These are phyloP conservation scores for Amylocarpus encephaloides DNA, from an alignment of 2,329 filamentous ascomycete species.

Conservation along the genomic window DNA sequence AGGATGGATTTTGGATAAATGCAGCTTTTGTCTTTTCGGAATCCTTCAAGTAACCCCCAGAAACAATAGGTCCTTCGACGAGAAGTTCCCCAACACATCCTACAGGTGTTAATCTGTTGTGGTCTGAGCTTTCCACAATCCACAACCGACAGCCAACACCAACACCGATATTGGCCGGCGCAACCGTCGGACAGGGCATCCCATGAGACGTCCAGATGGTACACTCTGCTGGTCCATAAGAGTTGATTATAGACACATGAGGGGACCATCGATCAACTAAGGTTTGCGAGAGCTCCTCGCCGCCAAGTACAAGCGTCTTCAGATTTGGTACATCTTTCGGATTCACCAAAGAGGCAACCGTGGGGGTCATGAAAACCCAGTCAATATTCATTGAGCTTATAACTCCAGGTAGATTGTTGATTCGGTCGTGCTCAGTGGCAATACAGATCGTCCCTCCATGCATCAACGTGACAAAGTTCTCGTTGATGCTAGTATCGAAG, in stretches of 20 bases:
- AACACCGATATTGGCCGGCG: background rate
- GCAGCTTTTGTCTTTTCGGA: constrained; percentile 48
- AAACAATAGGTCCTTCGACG: constrained; percentile 48
- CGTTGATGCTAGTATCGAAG: constrained; percentile 18
- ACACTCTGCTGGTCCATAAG: constrained; percentile 80
- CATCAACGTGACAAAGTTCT: constrained; percentile 18
- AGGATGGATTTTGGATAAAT: constrained; percentile 49
- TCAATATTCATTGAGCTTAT: constrained; percentile 16
- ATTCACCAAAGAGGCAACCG: constrained; percentile 60
- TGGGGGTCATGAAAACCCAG: constrained; percentile 18
- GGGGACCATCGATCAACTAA: constrained; percentile 34
- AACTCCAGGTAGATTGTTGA: constrained; percentile 15
- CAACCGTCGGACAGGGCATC: background rate
- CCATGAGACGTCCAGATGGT: constrained; percentile 22
- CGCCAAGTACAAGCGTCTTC: constrained; percentile 70
- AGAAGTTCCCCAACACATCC: constrained; percentile 25
- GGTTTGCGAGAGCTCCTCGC: constrained; percentile 72
- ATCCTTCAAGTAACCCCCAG: constrained; percentile 55
- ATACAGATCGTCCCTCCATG: constrained; percentile 20
- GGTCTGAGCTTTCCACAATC: constrained; percentile 11
- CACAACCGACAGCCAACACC: background rate
- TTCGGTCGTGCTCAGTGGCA: constrained; percentile 16
- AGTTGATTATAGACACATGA: constrained; percentile 34
- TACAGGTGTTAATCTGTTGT: constrained; percentile 17
- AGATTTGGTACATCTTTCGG: constrained; percentile 72